Base-by-base conservation (phyloP, 2,329 filamentous ascomycete genomes). In the Monilinia fructigena region DNA sequence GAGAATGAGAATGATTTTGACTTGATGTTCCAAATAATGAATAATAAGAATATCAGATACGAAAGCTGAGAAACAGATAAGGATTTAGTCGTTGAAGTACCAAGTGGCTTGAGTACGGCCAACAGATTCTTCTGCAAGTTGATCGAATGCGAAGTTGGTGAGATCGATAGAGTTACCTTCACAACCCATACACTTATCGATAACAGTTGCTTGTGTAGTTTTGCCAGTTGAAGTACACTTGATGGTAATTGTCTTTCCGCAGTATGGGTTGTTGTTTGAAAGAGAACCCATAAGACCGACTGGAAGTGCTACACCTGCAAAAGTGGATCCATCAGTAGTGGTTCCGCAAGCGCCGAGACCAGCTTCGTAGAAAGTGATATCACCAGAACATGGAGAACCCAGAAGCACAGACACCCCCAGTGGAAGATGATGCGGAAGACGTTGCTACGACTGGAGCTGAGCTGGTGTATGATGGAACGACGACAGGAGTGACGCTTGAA, bases 171-270 rank as follows among this genome's bases (percentile, higher is more conserved):
- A 80, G 52, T 76, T 70, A 45, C 72, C 63, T 59, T 62, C 74
- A 77, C 91, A 95, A 72, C 88, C 88, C 78, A 85, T 84, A 82
- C 91, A 95, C 80, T 91, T 92, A 81, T 95, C 91, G 63, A 83
- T 83, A 68, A 93, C 85, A 4, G 73, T 83, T 68, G 86, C 90
- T 2, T 77, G 80, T 72, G 80, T 76, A 2, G 82, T 82, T 76
- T 84, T 84, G 76, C 89, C 89, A 60, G 83, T 81, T 75, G 80
- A 81, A 52, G 73, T 79, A 79, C 93, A 86, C 70, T 83, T 87
- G 74, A 93, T 84, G 70, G 84, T 88, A 74, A 93, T 84, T 59
- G 79, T 86, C 80, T 86, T 84, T 76, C 86, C 87, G 78, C 92
- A 95, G 76, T 86, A 84, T 58, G 85, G 83, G 82, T 93, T 91